These are phyloP conservation scores for Spathaspora boniae DNA, from an alignment of 805 yeast genomes.

Conservation along the genomic window DNA sequence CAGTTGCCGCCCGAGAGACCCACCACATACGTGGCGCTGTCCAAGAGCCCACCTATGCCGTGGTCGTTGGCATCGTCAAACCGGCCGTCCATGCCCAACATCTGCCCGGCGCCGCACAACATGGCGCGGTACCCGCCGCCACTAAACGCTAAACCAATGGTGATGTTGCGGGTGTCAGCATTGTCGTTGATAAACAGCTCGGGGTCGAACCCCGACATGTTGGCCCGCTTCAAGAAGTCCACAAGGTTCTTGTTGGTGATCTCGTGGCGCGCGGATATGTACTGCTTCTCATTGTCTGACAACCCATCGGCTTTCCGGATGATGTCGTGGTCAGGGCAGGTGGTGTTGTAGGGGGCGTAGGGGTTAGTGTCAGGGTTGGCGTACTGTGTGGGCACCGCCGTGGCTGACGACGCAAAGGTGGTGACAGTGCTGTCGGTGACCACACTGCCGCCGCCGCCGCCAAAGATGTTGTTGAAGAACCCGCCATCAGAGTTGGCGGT, in stretches of 20 bases:
- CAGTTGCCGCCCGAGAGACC: conserved; percentile 68
- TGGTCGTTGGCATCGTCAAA: conserved; percentile 49
- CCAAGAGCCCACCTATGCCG: conserved; percentile 79
- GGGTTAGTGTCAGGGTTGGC: conserved; percentile 17
- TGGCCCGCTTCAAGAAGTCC: conserved; percentile 26
- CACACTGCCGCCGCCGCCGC: no score
- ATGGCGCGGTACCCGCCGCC: conserved; percentile 89
- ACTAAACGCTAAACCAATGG: conserved; percentile 32
- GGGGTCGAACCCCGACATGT: conserved; percentile 32
- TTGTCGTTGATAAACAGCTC: conserved; percentile 21
- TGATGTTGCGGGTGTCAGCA: conserved; percentile 22
- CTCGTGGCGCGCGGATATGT: conserved; percentile 22
- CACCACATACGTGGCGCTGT: conserved; percentile 65
- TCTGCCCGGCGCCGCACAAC: conserved; percentile 81
- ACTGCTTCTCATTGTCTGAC: conserved; percentile 22
- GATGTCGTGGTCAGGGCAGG: conserved; percentile 26
- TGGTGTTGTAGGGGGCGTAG: conserved; percentile 27
- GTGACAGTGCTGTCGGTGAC: no score
- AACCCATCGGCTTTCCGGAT: conserved; percentile 26
- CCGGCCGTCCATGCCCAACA: conserved; percentile 76
- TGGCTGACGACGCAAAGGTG: no score
- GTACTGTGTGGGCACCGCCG: no score
- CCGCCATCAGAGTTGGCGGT: no score
- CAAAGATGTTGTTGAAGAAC: conserved; percentile 1
- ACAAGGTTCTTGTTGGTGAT: conserved; percentile 27